Base-by-base conservation (phyloP, 2,329 filamentous ascomycete genomes). In the Diplodia corticola region DNA sequence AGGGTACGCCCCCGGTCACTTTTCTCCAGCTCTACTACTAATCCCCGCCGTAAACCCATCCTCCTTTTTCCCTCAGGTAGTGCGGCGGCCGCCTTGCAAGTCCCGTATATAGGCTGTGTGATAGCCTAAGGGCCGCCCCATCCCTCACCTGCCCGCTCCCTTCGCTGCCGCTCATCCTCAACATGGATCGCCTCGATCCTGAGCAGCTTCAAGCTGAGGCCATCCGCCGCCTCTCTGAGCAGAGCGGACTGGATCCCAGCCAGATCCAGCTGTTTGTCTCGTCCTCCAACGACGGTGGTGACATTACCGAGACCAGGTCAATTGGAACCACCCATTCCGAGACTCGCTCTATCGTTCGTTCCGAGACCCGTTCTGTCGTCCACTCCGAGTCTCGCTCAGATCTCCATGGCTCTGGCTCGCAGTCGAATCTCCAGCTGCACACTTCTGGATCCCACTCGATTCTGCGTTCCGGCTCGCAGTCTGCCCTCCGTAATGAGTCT, bases 111-210 rank as follows among this genome's bases (percentile, higher is more conserved):
- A 61, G 44, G 57, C 57, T 49, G 12, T 44, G 40, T 4, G 55
- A 28, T 22, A 61, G 57, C 40, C 57, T 49, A 24, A 20, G 26
- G 40, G 57, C 57, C 57, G 44, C 57, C 44, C 44, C 26, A 20
- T 33, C 44, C 22, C 24, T 22, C 33, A 24, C 55, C 9, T 13
- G 7, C 57, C 17, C 17, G 26, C 28, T 20, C 26, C 33, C 54
- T 26, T 40, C 6, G 54, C 22, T 17, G 55, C 55, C 6, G 57
- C 57, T 61, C 33, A 5, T 30, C n/a, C 44, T 40, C 48, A 33
- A n/a, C 57, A 61, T 61, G 57, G 57, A 61, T 61, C 57, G 28
- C n/a, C 57, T 61, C 5, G 57, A 61, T 46, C 57, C 57, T 26
- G 57, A 61, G 10, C 57, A 61, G 57, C 40, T 61, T 6, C 57